Percentiles rank a stretch among this genome's conserved stretches.
phyloP scores from a whole-genome alignment of 495 filamentous ascomycete species.

The Podospora fimiseda region DNA sequence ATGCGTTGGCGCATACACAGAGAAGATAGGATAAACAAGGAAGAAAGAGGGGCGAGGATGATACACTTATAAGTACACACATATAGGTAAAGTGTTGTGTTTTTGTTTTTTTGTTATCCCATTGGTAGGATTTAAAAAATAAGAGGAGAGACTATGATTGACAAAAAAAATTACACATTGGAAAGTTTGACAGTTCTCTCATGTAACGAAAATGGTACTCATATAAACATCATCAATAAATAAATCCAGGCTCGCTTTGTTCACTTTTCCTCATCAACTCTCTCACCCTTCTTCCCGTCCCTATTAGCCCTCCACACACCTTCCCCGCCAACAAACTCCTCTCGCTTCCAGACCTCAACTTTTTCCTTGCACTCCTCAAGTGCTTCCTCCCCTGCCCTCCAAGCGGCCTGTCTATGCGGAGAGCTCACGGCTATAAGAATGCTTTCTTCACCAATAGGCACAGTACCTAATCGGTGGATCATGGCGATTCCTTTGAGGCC shows the following conservation, averaged over 20 bases:
- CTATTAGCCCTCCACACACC: conserved; percentile 91
- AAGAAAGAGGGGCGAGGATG: too few relatives aligned
- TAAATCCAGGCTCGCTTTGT: background rate
- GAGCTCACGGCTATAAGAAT: conserved; percentile 84
- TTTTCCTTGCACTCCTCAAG: conserved; percentile 78
- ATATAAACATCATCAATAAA: background rate
- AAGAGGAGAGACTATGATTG: background rate
- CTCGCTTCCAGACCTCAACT: conserved; percentile 93
- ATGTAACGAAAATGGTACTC: too few relatives aligned
- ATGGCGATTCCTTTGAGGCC: conserved; percentile 65
- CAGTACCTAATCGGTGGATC: conserved; percentile 77
- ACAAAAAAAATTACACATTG: background rate
- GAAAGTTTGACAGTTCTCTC: too few relatives aligned
- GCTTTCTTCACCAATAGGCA: conserved; percentile 85
- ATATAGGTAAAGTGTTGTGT: background rate
- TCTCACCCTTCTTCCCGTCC: conserved; percentile 58
- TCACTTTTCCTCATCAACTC: conserved; percentile 21
- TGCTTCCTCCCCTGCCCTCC: conserved; percentile 83
- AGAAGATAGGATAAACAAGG: too few relatives aligned
- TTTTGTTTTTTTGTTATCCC: background rate
- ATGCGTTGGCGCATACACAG: too few relatives aligned
- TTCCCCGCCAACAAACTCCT: conserved; percentile 73
- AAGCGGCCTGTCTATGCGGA: conserved; percentile 82
- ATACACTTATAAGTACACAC: too few relatives aligned
- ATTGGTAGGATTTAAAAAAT: background rate